A percentile compares a stretch with the other conserved stretches of the same genome.
These are phyloP conservation scores for Cruciata laevipes DNA, from an alignment of 257 asterid species.

Conservation along the genomic window DNA sequence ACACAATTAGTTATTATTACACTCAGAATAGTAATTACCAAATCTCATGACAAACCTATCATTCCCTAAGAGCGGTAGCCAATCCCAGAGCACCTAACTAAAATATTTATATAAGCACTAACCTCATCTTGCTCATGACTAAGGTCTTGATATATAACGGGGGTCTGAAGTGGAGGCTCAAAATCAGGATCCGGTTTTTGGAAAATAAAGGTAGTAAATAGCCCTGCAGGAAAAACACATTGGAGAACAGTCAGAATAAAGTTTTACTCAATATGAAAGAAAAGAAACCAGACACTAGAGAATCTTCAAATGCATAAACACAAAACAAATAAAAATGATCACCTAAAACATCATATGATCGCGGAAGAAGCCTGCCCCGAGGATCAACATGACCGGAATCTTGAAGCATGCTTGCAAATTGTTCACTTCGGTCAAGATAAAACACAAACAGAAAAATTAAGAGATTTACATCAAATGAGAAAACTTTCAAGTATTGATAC, in stretches of 20 bases:
- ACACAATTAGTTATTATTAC: neutral
- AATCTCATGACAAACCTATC: neutral
- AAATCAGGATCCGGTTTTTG: constrained; percentile 90
- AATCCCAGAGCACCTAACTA: constrained; percentile 18
- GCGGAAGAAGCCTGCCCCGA: constrained; percentile 82
- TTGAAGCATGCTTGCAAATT: constrained; percentile 65
- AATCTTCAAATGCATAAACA: constrained; percentile 7
- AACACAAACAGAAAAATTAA: constrained; percentile 14
- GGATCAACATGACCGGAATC: constrained; percentile 77
- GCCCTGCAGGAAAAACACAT: constrained; percentile 43
- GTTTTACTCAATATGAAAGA: neutral
- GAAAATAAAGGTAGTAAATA: constrained; percentile 79
- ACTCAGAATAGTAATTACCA: neutral
- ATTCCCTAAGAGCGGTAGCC: constrained; percentile 10
- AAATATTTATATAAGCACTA: constrained; percentile 29
- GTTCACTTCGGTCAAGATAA: constrained; percentile 39
- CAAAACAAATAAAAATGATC: constrained; percentile 16
- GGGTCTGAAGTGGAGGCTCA: constrained; percentile 87
- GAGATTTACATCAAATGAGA: neutral
- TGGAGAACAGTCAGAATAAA: neutral
- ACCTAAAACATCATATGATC: constrained; percentile 86
- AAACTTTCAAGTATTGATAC: neutral
- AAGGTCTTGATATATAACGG: constrained; percentile 62
- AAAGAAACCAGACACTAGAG: neutral
- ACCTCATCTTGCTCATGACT: constrained; percentile 69